phyloP scores from a whole-genome alignment of 108 stramenopile species.

The Nitzschia sp. region DNA sequence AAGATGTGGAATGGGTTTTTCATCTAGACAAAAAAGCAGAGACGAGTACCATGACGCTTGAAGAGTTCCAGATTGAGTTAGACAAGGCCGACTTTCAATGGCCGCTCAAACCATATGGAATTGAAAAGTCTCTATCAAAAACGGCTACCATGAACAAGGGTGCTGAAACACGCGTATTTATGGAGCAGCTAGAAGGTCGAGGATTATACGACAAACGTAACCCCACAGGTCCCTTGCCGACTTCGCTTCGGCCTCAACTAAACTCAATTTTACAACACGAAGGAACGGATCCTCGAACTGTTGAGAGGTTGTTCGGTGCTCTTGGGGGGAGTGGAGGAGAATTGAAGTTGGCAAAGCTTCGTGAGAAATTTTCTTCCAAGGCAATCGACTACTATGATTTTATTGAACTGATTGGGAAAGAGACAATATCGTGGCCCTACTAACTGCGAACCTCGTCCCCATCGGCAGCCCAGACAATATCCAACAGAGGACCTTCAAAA shows the following conservation, averaged over 20 bases:
- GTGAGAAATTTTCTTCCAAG: background rate
- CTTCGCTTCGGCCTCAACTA: slow-evolving; percentile 34
- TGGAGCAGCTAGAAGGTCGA: slow-evolving; percentile 38
- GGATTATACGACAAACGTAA: slow-evolving; percentile 40
- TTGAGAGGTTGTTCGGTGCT: background rate
- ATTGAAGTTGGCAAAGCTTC: background rate
- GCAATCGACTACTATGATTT: slow-evolving; percentile 18
- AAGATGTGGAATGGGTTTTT: slow-evolving; percentile 13
- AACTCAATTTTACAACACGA: slow-evolving; percentile 25
- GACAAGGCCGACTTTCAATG: slow-evolving; percentile 24
- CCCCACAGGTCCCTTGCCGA: slow-evolving; percentile 38
- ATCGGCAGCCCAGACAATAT: slow-evolving; percentile 32
- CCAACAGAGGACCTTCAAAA: slow-evolving; percentile 36
- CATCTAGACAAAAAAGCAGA: background rate
- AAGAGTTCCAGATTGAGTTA: slow-evolving; percentile 19
- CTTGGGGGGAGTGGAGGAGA: background rate
- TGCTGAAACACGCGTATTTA: slow-evolving; percentile 39
- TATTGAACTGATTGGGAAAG: background rate
- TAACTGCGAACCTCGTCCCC: background rate
- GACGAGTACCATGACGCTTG: background rate
- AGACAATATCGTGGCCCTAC: background rate
- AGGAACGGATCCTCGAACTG: background rate
- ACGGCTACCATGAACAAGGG: slow-evolving; percentile 47
- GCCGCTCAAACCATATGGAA: slow-evolving; percentile 43
- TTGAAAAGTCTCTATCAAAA: slow-evolving; percentile 33